Conservation (phyloP, 805 yeast genomes). For the Suhomyces pyralidae region DNA sequence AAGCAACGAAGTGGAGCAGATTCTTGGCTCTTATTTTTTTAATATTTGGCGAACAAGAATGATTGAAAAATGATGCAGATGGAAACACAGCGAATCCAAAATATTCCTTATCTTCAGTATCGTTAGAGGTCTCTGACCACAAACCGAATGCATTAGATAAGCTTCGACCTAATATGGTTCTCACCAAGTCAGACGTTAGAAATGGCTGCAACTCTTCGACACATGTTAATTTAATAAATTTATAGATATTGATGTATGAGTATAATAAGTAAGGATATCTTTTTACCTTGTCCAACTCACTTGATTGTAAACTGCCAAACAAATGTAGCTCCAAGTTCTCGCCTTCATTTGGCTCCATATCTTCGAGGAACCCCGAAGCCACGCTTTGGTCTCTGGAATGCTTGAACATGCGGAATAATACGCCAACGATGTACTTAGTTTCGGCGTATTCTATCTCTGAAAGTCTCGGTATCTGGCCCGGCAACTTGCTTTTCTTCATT, state of each 20-base stretch:
- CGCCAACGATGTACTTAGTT: conserved; percentile 45
- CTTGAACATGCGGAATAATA: conserved; percentile 29
- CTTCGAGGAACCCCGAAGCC: not conserved
- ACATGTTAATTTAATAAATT: conserved; percentile 42
- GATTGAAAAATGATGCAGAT: conserved; percentile 65
- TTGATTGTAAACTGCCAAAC: conserved; percentile 49
- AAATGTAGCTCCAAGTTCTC: conserved; percentile 18
- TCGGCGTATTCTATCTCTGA: conserved; percentile 53
- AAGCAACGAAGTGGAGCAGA: conserved; percentile 42
- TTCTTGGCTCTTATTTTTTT: conserved; percentile 41
- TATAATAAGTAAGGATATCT: conserved; percentile 47
- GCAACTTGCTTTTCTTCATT: conserved; percentile 36
- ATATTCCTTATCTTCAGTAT: conserved; percentile 48
- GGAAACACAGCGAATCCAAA: conserved; percentile 62
- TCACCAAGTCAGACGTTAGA: conserved; percentile 37
- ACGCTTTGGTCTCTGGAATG: conserved; percentile 1
- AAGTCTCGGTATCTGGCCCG: conserved; percentile 38
- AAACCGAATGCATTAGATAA: conserved; percentile 70
- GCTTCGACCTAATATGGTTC: conserved; percentile 55
- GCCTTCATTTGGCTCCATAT: not conserved
- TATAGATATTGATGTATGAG: conserved; percentile 47
- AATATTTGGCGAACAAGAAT: conserved; percentile 60
- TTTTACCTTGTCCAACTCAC: conserved; percentile 45
- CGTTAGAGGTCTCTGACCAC: conserved; percentile 45
- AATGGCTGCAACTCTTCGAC: conserved; percentile 31